Percentiles rank a stretch among this genome's conserved stretches.
Conservation (phyloP, 2,329 filamentous ascomycete genomes). For the Penicillium sp. region DNA sequence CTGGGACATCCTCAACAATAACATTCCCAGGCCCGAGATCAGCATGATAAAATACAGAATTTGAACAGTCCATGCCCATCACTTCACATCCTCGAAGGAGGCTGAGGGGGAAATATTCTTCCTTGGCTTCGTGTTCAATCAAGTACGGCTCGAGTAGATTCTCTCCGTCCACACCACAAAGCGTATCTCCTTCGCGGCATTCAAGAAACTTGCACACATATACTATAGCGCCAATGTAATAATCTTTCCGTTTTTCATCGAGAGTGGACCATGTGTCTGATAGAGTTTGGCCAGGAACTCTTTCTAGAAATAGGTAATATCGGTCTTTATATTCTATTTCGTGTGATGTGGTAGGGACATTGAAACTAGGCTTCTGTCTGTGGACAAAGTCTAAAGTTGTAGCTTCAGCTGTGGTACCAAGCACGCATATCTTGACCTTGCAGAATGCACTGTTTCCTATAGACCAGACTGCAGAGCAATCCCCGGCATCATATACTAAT, state of each 20-base stretch:
- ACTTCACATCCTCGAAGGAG: constrained; percentile 4
- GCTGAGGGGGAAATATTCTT: constrained; percentile 7
- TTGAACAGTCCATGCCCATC: constrained; percentile 30
- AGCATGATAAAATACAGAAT: constrained; percentile 21
- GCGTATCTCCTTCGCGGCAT: neutral
- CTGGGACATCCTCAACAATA: neutral
- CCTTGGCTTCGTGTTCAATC: neutral
- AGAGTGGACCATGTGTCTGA: constrained; percentile 26
- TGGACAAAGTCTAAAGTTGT: neutral
- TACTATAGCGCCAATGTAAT: constrained; percentile 19
- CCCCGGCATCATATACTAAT: constrained; percentile 22
- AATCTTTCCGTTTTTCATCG: constrained; percentile 17
- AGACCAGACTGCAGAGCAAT: constrained; percentile 22
- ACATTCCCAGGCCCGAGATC: constrained; percentile 3
- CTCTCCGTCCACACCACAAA: constrained; percentile 4
- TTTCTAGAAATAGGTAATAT: constrained; percentile 27
- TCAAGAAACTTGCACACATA: neutral
- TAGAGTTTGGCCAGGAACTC: constrained; percentile 28
- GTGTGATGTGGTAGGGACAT: neutral
- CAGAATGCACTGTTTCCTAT: constrained; percentile 22
- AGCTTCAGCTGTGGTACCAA: constrained; percentile 11
- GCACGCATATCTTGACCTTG: constrained; percentile 18
- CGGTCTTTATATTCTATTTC: constrained; percentile 18
- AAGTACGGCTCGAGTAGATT: neutral
- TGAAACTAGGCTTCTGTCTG: neutral